Conservation (phyloP, 805 yeast genomes). For the Monosporozyma siamensis region DNA sequence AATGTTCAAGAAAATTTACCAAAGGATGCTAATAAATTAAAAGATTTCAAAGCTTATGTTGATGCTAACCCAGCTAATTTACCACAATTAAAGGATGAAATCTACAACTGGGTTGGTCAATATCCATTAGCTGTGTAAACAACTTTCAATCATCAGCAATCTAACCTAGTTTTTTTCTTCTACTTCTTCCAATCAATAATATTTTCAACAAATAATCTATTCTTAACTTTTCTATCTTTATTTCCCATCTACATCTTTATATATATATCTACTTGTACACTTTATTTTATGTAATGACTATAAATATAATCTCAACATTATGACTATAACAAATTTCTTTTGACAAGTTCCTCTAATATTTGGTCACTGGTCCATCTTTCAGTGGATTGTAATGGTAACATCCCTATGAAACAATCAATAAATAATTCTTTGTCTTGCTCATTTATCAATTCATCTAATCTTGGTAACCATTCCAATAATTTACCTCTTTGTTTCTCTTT, state of each 20-base stretch:
- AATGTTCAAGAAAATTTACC: constrained; percentile 73
- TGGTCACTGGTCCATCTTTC: constrained; percentile 22
- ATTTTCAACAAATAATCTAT: background rate
- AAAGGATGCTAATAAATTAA: constrained; percentile 85
- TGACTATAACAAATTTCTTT: no score
- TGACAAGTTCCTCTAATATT: background rate
- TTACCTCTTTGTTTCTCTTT: constrained; percentile 8
- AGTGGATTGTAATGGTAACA: constrained; percentile 39
- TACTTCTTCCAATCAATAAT: background rate
- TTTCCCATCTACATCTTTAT: background rate
- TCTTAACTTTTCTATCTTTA: background rate
- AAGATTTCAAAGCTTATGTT: constrained; percentile 86
- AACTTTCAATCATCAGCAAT: no score
- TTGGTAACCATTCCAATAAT: constrained; percentile 16
- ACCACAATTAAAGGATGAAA: constrained; percentile 60
- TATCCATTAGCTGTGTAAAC: constrained; percentile 57
- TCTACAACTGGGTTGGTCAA: constrained; percentile 84
- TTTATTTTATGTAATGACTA: background rate
- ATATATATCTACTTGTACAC: no score
- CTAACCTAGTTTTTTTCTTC: no score
- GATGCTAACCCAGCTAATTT: constrained; percentile 64
- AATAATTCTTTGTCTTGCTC: constrained; percentile 7
- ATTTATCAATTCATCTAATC: constrained; percentile 12
- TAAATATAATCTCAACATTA: background rate
- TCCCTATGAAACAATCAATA: constrained; percentile 33